These are phyloP conservation scores for Globomyces sp. DNA, from an alignment of 371 early-diverging fungal genomes.

Conservation along the genomic window DNA sequence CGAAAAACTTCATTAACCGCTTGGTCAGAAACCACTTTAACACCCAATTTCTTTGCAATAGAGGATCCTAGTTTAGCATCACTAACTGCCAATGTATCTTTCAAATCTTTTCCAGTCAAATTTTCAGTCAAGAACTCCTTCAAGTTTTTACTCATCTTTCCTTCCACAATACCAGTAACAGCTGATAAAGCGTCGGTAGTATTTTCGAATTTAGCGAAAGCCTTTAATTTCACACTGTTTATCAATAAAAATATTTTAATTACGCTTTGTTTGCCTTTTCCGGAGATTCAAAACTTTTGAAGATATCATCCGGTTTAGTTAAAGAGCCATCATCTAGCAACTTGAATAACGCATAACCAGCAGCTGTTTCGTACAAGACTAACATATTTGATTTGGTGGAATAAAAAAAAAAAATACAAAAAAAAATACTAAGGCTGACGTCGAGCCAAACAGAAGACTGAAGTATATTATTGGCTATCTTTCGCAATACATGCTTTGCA, in stretches of 20 bases:
- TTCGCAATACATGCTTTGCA: conserved; percentile 19
- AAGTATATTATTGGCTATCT: background rate
- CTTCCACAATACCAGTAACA: conserved; percentile 92
- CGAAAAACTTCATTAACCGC: conserved; percentile 86
- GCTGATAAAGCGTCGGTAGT: conserved; percentile 94
- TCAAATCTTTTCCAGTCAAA: conserved; percentile 79
- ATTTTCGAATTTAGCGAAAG: conserved; percentile 95
- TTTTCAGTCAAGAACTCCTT: conserved; percentile 85
- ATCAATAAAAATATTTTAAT: conserved; percentile 78
- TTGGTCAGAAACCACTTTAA: conserved; percentile 84
- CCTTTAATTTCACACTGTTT: conserved; percentile 82
- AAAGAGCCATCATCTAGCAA: conserved; percentile 64
- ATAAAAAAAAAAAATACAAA: background rate
- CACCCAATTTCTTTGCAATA: conserved; percentile 89
- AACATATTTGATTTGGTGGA: conserved; percentile 20
- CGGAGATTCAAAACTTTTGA: conserved; percentile 71
- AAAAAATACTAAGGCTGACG: background rate
- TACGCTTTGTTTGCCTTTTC: conserved; percentile 80
- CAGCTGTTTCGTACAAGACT: conserved; percentile 92
- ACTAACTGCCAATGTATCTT: conserved; percentile 87
- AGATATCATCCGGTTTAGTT: conserved; percentile 86
- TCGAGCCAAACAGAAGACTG: too few relatives aligned
- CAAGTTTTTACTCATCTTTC: conserved; percentile 88
- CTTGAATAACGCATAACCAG: conserved; percentile 96
- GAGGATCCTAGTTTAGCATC: conserved; percentile 90